phyloP scores from a whole-genome alignment of 371 early-diverging fungal genomes.

The Rhizopus sp. region DNA sequence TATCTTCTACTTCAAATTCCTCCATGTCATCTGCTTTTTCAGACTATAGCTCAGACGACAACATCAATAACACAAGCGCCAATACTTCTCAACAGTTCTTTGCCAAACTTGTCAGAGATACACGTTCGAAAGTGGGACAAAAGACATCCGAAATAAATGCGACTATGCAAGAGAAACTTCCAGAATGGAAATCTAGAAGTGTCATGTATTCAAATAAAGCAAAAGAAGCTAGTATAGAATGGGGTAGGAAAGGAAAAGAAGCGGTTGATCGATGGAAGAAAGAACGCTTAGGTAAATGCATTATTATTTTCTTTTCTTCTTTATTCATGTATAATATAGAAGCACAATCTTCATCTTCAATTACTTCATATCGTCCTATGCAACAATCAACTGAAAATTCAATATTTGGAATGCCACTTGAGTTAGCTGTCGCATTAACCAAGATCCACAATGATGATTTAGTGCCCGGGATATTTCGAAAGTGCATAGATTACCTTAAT shows the following conservation, averaged over 20 bases:
- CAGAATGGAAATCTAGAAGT: slow-evolving; percentile 48
- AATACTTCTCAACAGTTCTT: slow-evolving; percentile 22
- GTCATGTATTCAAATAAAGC: slow-evolving; percentile 46
- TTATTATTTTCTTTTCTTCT: neutral
- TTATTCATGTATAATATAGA: slow-evolving; percentile 7
- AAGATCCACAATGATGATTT: slow-evolving; percentile 52
- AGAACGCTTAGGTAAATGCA: slow-evolving; percentile 32
- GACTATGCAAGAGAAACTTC: slow-evolving; percentile 49
- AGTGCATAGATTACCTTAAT: slow-evolving; percentile 78
- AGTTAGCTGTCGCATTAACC: slow-evolving; percentile 54
- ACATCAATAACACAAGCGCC: slow-evolving; percentile 1
- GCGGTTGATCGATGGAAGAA: slow-evolving; percentile 59
- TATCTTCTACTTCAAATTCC: neutral
- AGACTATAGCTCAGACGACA: neutral
- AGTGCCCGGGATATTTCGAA: slow-evolving; percentile 72
- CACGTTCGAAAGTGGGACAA: slow-evolving; percentile 43
- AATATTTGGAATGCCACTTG: slow-evolving; percentile 61
- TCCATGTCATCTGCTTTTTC: slow-evolving; percentile 1
- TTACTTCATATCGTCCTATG: neutral
- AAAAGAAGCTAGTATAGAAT: slow-evolving; percentile 52
- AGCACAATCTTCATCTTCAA: neutral
- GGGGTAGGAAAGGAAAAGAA: slow-evolving; percentile 49
- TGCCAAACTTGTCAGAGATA: slow-evolving; percentile 33
- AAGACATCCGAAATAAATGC: slow-evolving; percentile 49
- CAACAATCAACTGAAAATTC: slow-evolving; percentile 24